Evolutionary conservation across 2,329 filamentous ascomycete species (phyloP), one percentile per base, ranked within the genome.

Genomic region (Botryotinia convoluta): DNA sequence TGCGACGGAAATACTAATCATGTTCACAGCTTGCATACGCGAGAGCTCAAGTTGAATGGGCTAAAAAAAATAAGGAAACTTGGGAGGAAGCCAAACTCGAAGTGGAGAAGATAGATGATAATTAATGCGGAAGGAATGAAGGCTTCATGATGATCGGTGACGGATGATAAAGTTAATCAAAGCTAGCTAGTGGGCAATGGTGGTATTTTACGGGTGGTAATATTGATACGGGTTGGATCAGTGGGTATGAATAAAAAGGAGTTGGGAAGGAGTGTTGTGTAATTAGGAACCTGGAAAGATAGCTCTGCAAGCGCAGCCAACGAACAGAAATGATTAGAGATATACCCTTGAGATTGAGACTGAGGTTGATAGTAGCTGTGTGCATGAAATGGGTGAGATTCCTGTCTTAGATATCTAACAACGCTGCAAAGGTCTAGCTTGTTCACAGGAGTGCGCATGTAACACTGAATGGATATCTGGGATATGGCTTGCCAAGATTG

Each of bases 71-170:
- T 77, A 85, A 92, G 75, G 90, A 91, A 75, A 90, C 90, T 3
- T 93, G 91, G 91, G 89, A 91, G 74, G 91, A 93, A 79, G 91
- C 91, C 0, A 90, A 88, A 77, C 87, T 86, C 2, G 91, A 93
- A 79, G 90, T 93, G 73, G 85, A 88, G 72, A 92, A 92, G 83
- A 93, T 93, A 78, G 87, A 87, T 70, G 79, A 82, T 74, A 80
- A 77, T 74, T 83, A 73, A 81, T 75, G 69, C 57, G 59, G 39
- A 62, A 71, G 20, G 12, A 16, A 57, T 44, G 60, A 57, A 48
- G 14, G 20, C 22, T 12, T 44, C 44, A 51, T 63, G 59, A 14
- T 57, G 48, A 61, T 63, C 14, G 22, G 20, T 39, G 20, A 37
- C 22, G 9, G 60, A 62, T 20, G 12, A 39, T 29, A n/a, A 42